Conservation (phyloP, 2,329 filamentous ascomycete species). For the Xylariaceae sp. region DNA sequence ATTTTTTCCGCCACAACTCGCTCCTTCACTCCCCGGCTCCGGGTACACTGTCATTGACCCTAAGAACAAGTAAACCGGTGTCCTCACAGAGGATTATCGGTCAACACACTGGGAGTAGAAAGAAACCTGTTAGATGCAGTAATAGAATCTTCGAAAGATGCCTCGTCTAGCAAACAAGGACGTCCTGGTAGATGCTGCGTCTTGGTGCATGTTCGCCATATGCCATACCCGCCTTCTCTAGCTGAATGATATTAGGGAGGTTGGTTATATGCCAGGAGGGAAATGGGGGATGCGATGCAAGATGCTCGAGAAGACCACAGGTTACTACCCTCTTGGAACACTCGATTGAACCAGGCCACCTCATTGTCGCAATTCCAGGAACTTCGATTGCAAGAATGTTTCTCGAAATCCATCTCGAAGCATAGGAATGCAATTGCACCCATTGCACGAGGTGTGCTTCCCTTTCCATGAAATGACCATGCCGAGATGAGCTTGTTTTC, state of each 20-base stretch:
- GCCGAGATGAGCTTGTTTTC: slow-evolving; percentile 28
- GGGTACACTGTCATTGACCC: slow-evolving; percentile 31
- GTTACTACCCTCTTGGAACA: slow-evolving; percentile 22
- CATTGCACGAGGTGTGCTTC: slow-evolving; percentile 4
- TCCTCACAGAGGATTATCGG: slow-evolving; percentile 24
- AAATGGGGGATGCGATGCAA: slow-evolving; percentile 11
- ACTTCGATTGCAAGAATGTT: slow-evolving; percentile 5
- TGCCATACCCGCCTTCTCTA: slow-evolving; percentile 21
- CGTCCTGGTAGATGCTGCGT: slow-evolving; percentile 22
- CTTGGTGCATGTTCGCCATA: slow-evolving; percentile 25
- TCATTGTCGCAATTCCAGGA: slow-evolving; percentile 1
- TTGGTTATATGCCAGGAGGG: slow-evolving; percentile 17
- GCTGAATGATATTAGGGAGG: slow-evolving; percentile 13
- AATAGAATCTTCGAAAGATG: slow-evolving; percentile 12
- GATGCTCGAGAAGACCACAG: slow-evolving; percentile 15
- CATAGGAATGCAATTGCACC: slow-evolving; percentile 8
- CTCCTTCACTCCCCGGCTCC: slow-evolving; percentile 26
- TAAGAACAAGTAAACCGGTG: slow-evolving; percentile 25
- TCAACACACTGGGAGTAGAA: slow-evolving; percentile 19
- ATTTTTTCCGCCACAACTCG: slow-evolving; percentile 26
- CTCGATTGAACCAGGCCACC: slow-evolving; percentile 15
- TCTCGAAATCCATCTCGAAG: slow-evolving; percentile 18
- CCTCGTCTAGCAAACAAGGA: slow-evolving; percentile 18
- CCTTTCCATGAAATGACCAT: slow-evolving; percentile 20
- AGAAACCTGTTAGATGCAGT: slow-evolving; percentile 15